Conservation (phyloP, 2,329 filamentous ascomycete genomes). For the Xylariaceae sp. region DNA sequence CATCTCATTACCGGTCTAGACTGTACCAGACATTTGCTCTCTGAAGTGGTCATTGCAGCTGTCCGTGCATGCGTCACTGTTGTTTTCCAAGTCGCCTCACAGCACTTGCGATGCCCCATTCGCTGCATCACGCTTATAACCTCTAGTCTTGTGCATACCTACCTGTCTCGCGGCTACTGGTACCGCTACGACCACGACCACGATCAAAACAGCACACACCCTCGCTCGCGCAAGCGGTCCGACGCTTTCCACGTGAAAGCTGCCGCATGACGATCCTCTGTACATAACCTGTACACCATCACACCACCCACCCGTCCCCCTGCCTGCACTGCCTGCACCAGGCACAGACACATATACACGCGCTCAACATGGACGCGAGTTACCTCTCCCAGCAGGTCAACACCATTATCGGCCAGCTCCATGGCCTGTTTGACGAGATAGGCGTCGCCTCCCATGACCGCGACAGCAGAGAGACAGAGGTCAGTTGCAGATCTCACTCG, state of each 20-base stretch:
- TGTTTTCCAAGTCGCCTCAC: too few species aligned
- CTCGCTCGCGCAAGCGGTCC: too few species aligned
- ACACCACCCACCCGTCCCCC: background rate
- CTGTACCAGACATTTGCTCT: too few species aligned
- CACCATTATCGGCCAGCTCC: constrained; percentile 86
- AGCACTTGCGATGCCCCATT: background rate
- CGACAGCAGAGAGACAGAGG: constrained; percentile 84
- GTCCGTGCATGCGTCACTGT: too few species aligned
- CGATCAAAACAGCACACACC: background rate
- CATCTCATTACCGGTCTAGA: too few species aligned
- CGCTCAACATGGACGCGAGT: constrained; percentile 71
- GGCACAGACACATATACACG: background rate
- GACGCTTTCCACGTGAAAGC: background rate
- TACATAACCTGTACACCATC: constrained; percentile 3
- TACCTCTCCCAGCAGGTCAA: constrained; percentile 95
- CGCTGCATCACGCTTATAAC: background rate
- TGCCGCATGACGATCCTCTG: constrained; percentile 12
- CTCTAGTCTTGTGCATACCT: too few species aligned
- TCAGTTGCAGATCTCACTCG: constrained; percentile 39
- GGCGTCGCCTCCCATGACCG: constrained; percentile 92
- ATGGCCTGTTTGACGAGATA: constrained; percentile 95
- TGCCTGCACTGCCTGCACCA: background rate
- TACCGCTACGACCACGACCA: background rate
- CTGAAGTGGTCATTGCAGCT: too few species aligned
- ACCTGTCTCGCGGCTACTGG: too few species aligned